A percentile compares a stretch with the other conserved stretches of the same genome.
Evolutionary conservation across 2,329 filamentous ascomycete species (phyloP).

Genomic region (Aspergillus piperis): DNA sequence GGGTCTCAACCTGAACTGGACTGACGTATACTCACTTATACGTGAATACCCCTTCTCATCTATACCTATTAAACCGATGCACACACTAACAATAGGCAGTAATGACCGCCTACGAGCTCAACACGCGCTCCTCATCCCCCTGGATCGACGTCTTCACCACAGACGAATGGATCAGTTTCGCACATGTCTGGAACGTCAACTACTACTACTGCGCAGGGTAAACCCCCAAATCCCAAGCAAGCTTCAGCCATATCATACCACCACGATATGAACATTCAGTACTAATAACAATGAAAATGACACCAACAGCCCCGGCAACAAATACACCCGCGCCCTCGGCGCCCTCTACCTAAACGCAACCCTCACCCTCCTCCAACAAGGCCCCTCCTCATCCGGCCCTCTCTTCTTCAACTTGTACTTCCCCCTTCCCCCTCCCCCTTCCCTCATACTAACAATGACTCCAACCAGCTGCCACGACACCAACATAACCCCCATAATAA

Average conservation of each 20-base stretch:
- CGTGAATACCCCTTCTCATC: conserved; percentile 6
- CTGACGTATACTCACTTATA: conserved; percentile 25
- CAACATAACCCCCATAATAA: conserved; percentile 25
- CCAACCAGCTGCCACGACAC: conserved; percentile 11
- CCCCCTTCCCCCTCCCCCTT: not conserved
- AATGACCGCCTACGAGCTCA: conserved; percentile 25
- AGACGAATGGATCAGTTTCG: conserved; percentile 26
- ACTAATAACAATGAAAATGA: not conserved
- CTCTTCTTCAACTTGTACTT: conserved; percentile 20
- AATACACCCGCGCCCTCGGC: conserved; percentile 23
- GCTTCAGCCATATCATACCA: too few relatives aligned
- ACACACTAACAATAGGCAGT: conserved; percentile 7
- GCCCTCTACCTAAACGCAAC: conserved; percentile 25
- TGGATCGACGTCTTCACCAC: conserved; percentile 28
- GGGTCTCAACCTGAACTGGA: conserved; percentile 20
- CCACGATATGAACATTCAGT: not conserved
- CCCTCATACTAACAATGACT: not conserved
- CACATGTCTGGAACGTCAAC: conserved; percentile 21
- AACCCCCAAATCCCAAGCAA: not conserved
- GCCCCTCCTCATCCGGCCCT: conserved; percentile 16
- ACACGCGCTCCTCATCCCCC: conserved; percentile 21
- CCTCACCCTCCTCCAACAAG: conserved; percentile 22
- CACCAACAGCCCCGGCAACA: conserved; percentile 20
- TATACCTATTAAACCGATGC: not conserved
- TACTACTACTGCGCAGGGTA: conserved; percentile 29